phyloP scores from a whole-genome alignment of 768 basidiomycete genomes.

The Russula earlei region DNA sequence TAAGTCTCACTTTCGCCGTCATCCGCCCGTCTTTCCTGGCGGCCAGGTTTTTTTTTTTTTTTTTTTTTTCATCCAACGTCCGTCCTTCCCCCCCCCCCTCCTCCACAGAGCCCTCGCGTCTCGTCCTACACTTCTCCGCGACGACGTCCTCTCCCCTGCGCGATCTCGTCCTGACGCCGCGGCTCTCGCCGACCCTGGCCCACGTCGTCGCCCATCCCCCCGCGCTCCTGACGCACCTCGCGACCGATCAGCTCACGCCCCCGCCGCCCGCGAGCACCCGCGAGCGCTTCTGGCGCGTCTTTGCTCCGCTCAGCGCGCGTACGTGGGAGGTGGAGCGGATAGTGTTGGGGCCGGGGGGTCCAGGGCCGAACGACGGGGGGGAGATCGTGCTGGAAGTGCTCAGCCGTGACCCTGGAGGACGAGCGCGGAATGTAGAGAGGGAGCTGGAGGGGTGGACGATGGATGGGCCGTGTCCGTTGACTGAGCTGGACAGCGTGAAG shows the following conservation, averaged over 20 bases:
- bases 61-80: too few relatives aligned
- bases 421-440: constrained; percentile 48
- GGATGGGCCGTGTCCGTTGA: constrained; percentile 36
- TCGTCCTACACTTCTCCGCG: constrained; percentile 48
- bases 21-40: too few relatives aligned
- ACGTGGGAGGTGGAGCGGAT: constrained; percentile 48
- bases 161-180: constrained; percentile 47
- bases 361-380: constrained; percentile 36
- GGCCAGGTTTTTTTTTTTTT: too few relatives aligned
- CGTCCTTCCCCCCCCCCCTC: neutral
- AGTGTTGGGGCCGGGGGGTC: constrained; percentile 45
- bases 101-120: constrained; percentile 40
- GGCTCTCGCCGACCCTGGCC: constrained; percentile 55
- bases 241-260: constrained; percentile 57
- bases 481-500: constrained; percentile 43
- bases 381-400: constrained; percentile 60
- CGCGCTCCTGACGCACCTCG: constrained; percentile 55
- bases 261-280: constrained; percentile 55
- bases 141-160: constrained; percentile 42
- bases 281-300: constrained; percentile 76
- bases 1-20: constrained; percentile 26
- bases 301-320: constrained; percentile 60
- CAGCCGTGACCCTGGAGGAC: constrained; percentile 36
- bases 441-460: constrained; percentile 54
- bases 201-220: constrained; percentile 65